Conservation (phyloP, 768 basidiomycete genomes). For the Boletellus emodensis region DNA sequence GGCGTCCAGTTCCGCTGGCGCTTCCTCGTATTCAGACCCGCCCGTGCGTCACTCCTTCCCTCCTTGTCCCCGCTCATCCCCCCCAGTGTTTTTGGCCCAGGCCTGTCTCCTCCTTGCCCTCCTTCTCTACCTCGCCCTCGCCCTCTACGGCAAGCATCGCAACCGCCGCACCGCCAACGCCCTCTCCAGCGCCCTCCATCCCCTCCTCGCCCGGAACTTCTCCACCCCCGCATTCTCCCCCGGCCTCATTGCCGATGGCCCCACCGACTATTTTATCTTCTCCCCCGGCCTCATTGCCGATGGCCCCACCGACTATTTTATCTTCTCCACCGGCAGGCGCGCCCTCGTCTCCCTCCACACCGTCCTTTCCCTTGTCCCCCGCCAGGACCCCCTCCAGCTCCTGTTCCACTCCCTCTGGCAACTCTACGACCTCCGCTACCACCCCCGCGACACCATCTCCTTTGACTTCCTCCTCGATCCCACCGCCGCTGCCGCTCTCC, state of each 20-base stretch:
- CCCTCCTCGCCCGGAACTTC: conserved; percentile 69
- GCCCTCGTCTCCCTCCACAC: conserved; percentile 75
- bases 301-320: conserved; percentile 76
- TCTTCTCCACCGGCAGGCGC: conserved; percentile 82
- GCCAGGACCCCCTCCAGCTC: conserved; percentile 76
- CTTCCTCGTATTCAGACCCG: conserved; percentile 77
- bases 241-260: conserved; percentile 61
- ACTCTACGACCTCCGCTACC: conserved; percentile 73
- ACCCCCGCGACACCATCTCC: conserved; percentile 61
- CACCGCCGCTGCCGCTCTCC: conserved; percentile 33
- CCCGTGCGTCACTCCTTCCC: conserved; percentile 38
- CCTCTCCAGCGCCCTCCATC: conserved; percentile 61
- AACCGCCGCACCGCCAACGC: conserved; percentile 60
- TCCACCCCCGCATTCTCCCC: conserved; percentile 52
- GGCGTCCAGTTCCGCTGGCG: conserved; percentile 75
- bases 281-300: conserved; percentile 55
- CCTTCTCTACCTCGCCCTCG: conserved; percentile 52
- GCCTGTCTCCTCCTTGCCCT: conserved; percentile 49
- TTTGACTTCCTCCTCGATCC: conserved; percentile 74
- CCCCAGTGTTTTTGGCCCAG: conserved; percentile 64
- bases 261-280: conserved; percentile 71
- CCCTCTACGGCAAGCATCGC: conserved; percentile 53
- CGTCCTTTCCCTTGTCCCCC: conserved; percentile 70
- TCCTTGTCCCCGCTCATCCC: neutral
- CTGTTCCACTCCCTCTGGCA: conserved; percentile 57